Base-by-base conservation (phyloP, 163 green algal species). In the Chlorella variabilis region DNA sequence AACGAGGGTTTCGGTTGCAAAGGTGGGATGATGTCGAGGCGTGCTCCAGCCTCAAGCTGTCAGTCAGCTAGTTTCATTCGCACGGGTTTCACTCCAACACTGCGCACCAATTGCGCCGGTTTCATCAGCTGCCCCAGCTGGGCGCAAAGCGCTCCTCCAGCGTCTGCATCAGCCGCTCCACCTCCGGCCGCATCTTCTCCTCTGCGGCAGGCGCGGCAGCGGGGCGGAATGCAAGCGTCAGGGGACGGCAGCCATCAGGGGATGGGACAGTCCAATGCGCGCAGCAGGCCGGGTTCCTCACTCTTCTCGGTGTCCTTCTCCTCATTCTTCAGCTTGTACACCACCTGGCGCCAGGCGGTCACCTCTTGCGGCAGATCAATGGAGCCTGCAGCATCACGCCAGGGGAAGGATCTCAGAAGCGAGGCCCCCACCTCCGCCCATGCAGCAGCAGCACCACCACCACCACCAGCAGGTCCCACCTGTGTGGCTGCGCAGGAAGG, bases 241-340 rank as follows among this genome's bases (percentile, higher is more conserved):
- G 4, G 4, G 17, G 20, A n/a, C n/a, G n/a, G n/a, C n/a, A n/a
- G 58, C 11, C 45, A 23, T 54, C 11, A 54, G 45, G 45, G 15
- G 15, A 15, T 54, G 11, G 45, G 45, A 15, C 45, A 54, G 45
- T 11, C n/a, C n/a, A 54, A 54, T 54, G 45, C 11, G 11, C 45
- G 11, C 15, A 54, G 45, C 11, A 15, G 45, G 45, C 45, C 45
- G 45, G 45, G 45, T 11, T 29, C 20, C 69, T 31, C 70, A 77
- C 70, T 33, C 20, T 59, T 65, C 29, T 77, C 70, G 2, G 18
- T 18, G 48, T 77, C 31, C 27, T 65, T 63, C 20, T 51, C 70
- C 33, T 77, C 45, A 29, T 77, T 59, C 48, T 77, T 77, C 25
- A 77, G 48, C 70, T 77, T 77, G 70, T 77, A 77, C 48, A 77